Percentiles rank a stretch among this genome's conserved stretches.
phyloP scores from a whole-genome alignment of 495 filamentous ascomycete genomes.

The Annulohypoxylon moriforme region DNA sequence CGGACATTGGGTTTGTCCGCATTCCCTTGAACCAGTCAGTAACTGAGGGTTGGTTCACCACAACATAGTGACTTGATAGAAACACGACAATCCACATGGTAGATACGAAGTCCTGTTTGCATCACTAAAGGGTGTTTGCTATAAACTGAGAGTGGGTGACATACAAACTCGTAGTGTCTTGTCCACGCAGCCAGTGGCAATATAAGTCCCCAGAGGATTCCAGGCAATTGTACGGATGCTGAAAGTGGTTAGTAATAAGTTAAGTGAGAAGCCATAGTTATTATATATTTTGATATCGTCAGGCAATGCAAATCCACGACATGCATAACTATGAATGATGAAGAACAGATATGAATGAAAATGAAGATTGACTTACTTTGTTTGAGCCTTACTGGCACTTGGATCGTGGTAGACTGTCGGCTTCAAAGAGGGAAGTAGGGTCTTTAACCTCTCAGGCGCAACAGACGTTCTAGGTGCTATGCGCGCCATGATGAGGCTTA shows the following conservation, averaged over 20 bases:
- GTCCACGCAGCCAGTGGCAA: slow-evolving; percentile 87
- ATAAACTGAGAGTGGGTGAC: slow-evolving; percentile 27
- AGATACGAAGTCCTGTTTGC: not conserved
- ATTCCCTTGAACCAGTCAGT: slow-evolving; percentile 69
- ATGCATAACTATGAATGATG: not conserved
- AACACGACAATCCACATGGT: not conserved
- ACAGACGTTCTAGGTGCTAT: slow-evolving; percentile 45
- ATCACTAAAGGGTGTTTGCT: not conserved
- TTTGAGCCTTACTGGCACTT: slow-evolving; percentile 39
- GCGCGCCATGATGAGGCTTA: slow-evolving; percentile 36
- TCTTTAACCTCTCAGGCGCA: slow-evolving; percentile 48
- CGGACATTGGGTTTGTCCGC: slow-evolving; percentile 83
- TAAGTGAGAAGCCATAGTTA: not conserved
- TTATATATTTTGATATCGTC: not conserved
- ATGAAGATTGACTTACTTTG: slow-evolving; percentile 36
- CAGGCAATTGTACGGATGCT: slow-evolving; percentile 80
- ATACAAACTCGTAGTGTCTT: slow-evolving; percentile 79
- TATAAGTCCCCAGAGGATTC: slow-evolving; percentile 86
- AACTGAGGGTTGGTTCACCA: slow-evolving; percentile 19
- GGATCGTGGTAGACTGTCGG: slow-evolving; percentile 49
- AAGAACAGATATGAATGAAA: too few species aligned
- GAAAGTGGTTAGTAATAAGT: slow-evolving; percentile 5
- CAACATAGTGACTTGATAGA: not conserved
- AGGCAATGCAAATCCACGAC: not conserved
- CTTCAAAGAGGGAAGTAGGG: slow-evolving; percentile 43